Evolutionary conservation across 2,329 filamentous ascomycete species (phyloP), one percentile per base, ranked within the genome.

Genomic region (Exserohilum turcica): DNA sequence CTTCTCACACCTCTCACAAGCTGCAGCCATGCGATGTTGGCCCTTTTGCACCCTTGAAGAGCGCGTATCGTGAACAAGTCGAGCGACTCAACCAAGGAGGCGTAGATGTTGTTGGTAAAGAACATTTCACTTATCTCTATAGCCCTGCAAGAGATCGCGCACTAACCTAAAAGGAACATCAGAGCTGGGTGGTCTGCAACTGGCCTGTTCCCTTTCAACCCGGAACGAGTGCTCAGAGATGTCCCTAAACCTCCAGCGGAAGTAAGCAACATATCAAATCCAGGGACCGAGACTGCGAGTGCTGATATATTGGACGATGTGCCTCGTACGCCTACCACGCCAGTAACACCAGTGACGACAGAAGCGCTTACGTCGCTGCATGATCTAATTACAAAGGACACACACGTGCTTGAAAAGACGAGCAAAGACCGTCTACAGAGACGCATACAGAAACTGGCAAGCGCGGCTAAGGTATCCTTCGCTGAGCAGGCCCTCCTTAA

Each of bases 141-240:
- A 18, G 15, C n/a, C 5, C 18, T 9, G n/a, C 37, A 13, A 27
- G 21, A 24, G 21, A 13, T 29, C 21, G 7, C 21, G 21, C 7
- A 24, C 21, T 24, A 24, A 24, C 21, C n/a, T 24, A 24, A 24
- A 24, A 24, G 21, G 21, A 24, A 24, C 21, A 24, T 24, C 7
- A 24, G 21, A 7, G 21, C 7, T 24, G 7, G 21, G 21, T 64
- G 7, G 21, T 24, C 21, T 24, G 21, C 21, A 24, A 24, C 54
- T 44, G 59, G 69, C 24, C 54, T 70, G 16, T 66, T 60, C 36
- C 69, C 60, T n/a, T 70, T 71, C 43, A 70, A 71, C 49, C 66
- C 57, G 56, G 38, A 69, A 16, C 69, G 60, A 57, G 70, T 73
- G 38, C 60, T 73, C 7, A 60, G 52, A 58, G 50, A 57, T 55